These are phyloP conservation scores for Thalassiosira hispida DNA, from an alignment of 352 stramenopile species.

Conservation along the genomic window DNA sequence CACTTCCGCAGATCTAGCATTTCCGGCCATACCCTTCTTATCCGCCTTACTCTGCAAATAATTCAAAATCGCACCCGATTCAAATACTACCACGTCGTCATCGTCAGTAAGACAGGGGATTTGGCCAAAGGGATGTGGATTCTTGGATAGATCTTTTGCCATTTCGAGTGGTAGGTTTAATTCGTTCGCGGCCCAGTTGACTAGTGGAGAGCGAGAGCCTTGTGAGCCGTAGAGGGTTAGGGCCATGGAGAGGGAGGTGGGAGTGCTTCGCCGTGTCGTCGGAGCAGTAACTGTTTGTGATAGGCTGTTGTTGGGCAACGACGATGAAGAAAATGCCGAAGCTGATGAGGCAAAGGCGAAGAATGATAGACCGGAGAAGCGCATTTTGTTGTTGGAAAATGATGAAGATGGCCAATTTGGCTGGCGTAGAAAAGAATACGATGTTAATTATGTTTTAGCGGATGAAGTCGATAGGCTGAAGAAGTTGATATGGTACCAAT, in stretches of 20 bases:
- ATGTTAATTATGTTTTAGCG: too few species aligned
- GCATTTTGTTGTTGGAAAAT: slow-evolving; percentile 11
- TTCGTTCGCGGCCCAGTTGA: slow-evolving; percentile 84
- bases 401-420: neutral
- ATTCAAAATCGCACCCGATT: slow-evolving; percentile 83
- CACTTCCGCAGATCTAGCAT: slow-evolving; percentile 41
- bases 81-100: slow-evolving; percentile 77
- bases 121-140: slow-evolving; percentile 84
- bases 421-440: too few species aligned
- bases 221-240: slow-evolving; percentile 75
- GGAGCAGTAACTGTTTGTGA: neutral
- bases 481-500: too few species aligned
- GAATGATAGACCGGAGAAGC: slow-evolving; percentile 5
- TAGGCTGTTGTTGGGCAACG: neutral
- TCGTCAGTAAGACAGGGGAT: slow-evolving; percentile 78
- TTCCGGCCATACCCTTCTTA: slow-evolving; percentile 33
- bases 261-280: neutral
- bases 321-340: slow-evolving; percentile 6
- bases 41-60: slow-evolving; percentile 69
- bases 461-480: too few species aligned
- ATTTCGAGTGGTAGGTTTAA: slow-evolving; percentile 56
- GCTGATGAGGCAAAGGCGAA: slow-evolving; percentile 17
- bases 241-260: slow-evolving; percentile 51
- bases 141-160: slow-evolving; percentile 69
- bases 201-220: slow-evolving; percentile 77